Evolutionary conservation across 2,329 filamentous ascomycete species (phyloP), one percentile per base, ranked within the genome.

Genomic region (Alternaria postmessia): DNA sequence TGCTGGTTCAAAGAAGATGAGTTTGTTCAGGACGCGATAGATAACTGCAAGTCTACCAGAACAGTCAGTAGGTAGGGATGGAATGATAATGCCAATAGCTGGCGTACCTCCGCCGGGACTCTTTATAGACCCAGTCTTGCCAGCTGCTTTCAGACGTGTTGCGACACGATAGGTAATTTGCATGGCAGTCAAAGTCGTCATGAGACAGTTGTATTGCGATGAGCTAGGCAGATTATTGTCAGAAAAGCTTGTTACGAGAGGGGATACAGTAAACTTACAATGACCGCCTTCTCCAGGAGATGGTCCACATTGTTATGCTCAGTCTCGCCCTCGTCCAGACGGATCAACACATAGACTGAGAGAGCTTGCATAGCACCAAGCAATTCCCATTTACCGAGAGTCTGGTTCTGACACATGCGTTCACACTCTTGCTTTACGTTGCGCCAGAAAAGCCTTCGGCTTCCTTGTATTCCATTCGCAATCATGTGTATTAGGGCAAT

Each of bases 371-470:
- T 78, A 14, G 75, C 76, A 56, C 79, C 77, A 49, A 83, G 73
- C 2, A 81, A 46, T 54, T 76, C 76, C 78, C 80, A 81, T 56
- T 71, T 76, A 39, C 70, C 71, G 26, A 20, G 44, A n/a, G 54
- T 18, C 3, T 49, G 44, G 8, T 34, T 49, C 44, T 42, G 44
- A 42, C 44, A 56, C 12, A 56, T 56, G 44, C 44, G 54, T 20
- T 83, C 80, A 66, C 81, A 83, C 63, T 84, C 81, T 24, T 74
- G 44, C 24, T 69, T 63, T 22, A 83, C 80, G 14, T 82, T 82
- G 52, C 73, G 79, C 81, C 81, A 83, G 54, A 83, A 81, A 22
- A 83, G 57, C 54, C 78, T 81, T 53, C 76, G 75, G 65, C 73
- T 79, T 0, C 76, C 77, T 44, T 67, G 69, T 2, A 72, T 54